phyloP scores from a whole-genome alignment of 139 green algal genomes.

The Diplosphaera chodatii region DNA sequence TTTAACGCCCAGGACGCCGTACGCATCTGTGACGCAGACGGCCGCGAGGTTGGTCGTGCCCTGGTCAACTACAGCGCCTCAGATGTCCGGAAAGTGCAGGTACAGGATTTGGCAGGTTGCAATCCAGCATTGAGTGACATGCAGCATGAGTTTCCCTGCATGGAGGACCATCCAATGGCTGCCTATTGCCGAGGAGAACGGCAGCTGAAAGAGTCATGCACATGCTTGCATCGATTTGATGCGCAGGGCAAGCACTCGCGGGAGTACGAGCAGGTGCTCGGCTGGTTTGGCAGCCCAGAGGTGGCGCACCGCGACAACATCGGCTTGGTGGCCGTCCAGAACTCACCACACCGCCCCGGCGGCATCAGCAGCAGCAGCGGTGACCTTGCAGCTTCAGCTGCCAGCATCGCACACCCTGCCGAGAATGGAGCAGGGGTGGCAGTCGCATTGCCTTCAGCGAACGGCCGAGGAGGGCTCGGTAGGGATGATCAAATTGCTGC shows the following conservation, averaged over 20 bases:
- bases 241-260: constrained; percentile 35
- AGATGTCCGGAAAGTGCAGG: constrained; percentile 36
- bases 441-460: no score
- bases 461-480: no score
- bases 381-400: no score
- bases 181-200: no score
- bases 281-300: constrained; percentile 48
- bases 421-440: no score
- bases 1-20: constrained; percentile 56
- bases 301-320: constrained; percentile 62
- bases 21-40: constrained; percentile 55
- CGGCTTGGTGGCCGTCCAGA: constrained; percentile 21
- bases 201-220: neutral
- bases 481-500: no score
- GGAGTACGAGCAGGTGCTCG: constrained; percentile 33
- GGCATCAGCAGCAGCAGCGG: neutral
- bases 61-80: constrained; percentile 71
- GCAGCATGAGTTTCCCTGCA: neutral
- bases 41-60: constrained; percentile 71
- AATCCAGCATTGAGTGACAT: neutral
- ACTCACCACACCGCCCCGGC: no score
- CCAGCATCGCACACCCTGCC: no score
- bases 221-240: neutral
- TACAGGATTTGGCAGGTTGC: no score
- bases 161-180: neutral